Percentiles rank a stretch among this genome's conserved stretches.
phyloP scores from a whole-genome alignment of 331 rosid genomes.

The Quercus lobata region DNA sequence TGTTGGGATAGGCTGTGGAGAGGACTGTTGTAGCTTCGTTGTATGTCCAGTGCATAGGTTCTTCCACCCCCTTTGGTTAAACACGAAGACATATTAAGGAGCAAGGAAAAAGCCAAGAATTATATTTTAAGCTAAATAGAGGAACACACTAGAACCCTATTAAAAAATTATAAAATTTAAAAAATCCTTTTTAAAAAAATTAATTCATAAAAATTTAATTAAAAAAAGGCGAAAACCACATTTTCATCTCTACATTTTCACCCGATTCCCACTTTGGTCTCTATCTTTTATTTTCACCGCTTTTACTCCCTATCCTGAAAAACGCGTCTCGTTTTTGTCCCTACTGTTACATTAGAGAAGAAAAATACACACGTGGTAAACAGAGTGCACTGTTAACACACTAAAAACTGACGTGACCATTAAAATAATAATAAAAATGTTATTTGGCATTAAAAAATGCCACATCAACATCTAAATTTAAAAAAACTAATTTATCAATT shows the following conservation, averaged over 20 bases:
- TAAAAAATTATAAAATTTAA: neutral
- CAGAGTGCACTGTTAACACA: too few relatives aligned
- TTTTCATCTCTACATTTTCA: too few relatives aligned
- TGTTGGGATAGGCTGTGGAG: constrained; percentile 79
- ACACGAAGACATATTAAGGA: constrained; percentile 65
- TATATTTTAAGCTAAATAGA: constrained; percentile 4
- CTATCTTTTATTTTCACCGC: too few relatives aligned
- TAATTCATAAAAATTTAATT: neutral
- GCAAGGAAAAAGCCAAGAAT: constrained; percentile 47
- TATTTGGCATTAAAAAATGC: too few relatives aligned
- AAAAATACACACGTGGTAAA: too few relatives aligned
- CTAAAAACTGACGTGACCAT: too few relatives aligned
- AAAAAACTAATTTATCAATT: too few relatives aligned
- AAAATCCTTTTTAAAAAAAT: neutral
- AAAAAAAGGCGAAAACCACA: too few relatives aligned
- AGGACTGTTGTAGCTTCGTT: constrained; percentile 82
- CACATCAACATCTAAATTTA: too few relatives aligned
- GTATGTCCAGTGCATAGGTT: constrained; percentile 62
- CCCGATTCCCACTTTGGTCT: rapidly evolving
- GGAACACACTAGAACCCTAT: constrained; percentile 9
- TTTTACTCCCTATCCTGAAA: too few relatives aligned
- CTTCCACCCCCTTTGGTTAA: constrained; percentile 68
- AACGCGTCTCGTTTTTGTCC: too few relatives aligned
- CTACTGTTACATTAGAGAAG: rapidly evolving
- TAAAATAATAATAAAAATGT: too few relatives aligned